Percentiles rank a stretch among this genome's conserved stretches.
phyloP scores from a whole-genome alignment of 495 filamentous ascomycete genomes.

The Aspergillus baeticus region DNA sequence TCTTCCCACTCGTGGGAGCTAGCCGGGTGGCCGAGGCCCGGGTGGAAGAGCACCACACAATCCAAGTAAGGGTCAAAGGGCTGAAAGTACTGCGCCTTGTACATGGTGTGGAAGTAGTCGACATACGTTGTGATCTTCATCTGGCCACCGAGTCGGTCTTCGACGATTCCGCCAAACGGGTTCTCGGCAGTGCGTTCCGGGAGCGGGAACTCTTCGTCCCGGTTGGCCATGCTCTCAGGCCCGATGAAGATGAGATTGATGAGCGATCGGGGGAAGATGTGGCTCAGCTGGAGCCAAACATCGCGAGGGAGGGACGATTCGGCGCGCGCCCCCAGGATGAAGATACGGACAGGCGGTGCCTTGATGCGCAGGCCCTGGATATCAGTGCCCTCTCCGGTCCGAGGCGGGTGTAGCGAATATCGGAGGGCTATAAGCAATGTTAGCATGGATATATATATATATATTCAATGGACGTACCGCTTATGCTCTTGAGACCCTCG shows the following conservation, averaged over 20 bases:
- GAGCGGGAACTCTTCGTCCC: slow-evolving; percentile 85
- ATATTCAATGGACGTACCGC: slow-evolving; percentile 56
- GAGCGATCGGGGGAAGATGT: slow-evolving; percentile 79
- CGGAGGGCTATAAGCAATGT: slow-evolving; percentile 64
- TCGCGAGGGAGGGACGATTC: slow-evolving; percentile 94
- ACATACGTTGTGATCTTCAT: slow-evolving; percentile 97
- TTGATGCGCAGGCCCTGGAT: slow-evolving; percentile 78
- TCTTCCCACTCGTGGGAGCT: slow-evolving; percentile 90
- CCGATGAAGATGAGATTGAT: slow-evolving; percentile 90
- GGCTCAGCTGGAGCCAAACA: slow-evolving; percentile 86
- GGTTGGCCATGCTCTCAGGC: slow-evolving; percentile 89
- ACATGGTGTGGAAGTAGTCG: slow-evolving; percentile 96
- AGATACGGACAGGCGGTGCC: slow-evolving; percentile 85
- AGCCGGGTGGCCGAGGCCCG: slow-evolving; percentile 90
- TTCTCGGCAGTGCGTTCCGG: slow-evolving; percentile 79
- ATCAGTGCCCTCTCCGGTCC: slow-evolving; percentile 66
- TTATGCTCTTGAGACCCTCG: slow-evolving; percentile 90
- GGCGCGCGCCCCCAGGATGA: slow-evolving; percentile 91
- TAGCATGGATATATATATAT: slow-evolving; percentile 5
- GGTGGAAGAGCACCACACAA: slow-evolving; percentile 93
- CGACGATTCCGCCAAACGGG: slow-evolving; percentile 88
- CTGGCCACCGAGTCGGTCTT: slow-evolving; percentile 76
- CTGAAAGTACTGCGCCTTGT: slow-evolving; percentile 81
- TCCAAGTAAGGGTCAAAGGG: slow-evolving; percentile 99
- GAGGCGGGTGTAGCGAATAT: slow-evolving; percentile 88